A percentile compares a stretch with the other conserved stretches of the same genome.
phyloP scores from a whole-genome alignment of 306 rosid genomes.

The Lagenaria siceraria region DNA sequence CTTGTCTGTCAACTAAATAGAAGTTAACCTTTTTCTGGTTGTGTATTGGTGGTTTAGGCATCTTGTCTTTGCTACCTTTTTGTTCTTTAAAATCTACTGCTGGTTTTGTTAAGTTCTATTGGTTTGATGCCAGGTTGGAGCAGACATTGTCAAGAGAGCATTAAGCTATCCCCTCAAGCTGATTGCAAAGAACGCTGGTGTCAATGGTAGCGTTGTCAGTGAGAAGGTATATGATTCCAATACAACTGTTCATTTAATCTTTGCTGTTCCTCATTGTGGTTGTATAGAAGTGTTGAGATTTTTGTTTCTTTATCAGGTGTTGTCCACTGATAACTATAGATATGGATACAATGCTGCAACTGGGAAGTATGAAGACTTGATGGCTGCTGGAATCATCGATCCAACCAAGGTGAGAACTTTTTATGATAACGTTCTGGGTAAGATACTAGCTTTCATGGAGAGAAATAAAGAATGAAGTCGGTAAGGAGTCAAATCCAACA shows the following conservation, averaged over 20 bases:
- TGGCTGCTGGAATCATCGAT: conserved; percentile 96
- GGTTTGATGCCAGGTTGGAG: conserved; percentile 62
- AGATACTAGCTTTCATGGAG: too few relatives aligned
- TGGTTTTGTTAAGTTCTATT: not conserved
- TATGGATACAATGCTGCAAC: conserved; percentile 96
- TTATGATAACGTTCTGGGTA: not conserved
- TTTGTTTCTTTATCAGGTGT: conserved; percentile 35
- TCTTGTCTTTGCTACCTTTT: not conserved
- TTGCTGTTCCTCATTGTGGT: not conserved
- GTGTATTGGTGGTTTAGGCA: not conserved
- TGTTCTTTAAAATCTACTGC: not conserved
- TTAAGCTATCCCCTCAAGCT: conserved; percentile 82
- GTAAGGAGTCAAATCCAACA: too few relatives aligned
- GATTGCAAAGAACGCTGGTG: conserved; percentile 98
- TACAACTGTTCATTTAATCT: not conserved
- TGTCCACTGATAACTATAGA: conserved; percentile 57
- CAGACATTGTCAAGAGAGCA: conserved; percentile 94
- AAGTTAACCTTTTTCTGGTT: not conserved
- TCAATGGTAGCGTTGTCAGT: conserved; percentile 94
- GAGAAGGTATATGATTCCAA: conserved; percentile 53
- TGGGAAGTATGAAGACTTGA: conserved; percentile 88
- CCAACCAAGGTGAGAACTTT: conserved; percentile 68
- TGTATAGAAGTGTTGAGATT: not conserved
- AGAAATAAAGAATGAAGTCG: too few relatives aligned
- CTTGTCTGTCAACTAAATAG: not conserved